A percentile compares a stretch with the other conserved stretches of the same genome.
phyloP scores from a whole-genome alignment of 768 basidiomycete species.

The Agrocybe praecox region DNA sequence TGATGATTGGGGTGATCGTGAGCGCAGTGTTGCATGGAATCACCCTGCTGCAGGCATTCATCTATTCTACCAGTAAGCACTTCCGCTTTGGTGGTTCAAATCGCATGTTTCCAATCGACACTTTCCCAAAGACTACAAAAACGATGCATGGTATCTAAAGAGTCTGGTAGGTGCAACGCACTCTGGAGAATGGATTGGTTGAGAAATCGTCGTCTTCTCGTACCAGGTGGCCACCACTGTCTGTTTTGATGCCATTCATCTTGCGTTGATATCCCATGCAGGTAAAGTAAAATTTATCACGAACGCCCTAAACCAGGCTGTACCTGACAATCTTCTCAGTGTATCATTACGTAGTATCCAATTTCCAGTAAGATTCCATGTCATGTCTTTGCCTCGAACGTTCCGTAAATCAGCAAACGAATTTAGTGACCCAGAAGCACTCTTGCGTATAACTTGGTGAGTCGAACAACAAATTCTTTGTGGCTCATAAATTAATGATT shows the following conservation, averaged over 20 bases:
- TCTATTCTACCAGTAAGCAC: conserved; percentile 42
- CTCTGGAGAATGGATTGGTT: not conserved
- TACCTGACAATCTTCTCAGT: conserved; percentile 28
- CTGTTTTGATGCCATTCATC: conserved; percentile 48
- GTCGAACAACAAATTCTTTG: too few relatives aligned
- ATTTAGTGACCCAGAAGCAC: conserved; percentile 22
- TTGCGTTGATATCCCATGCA: conserved; percentile 47
- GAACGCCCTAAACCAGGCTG: not conserved
- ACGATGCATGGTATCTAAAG: conserved; percentile 45
- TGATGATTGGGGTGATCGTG: conserved; percentile 43
- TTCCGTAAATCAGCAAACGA: not conserved
- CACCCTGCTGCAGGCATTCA: conserved; percentile 47
- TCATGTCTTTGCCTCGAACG: not conserved
- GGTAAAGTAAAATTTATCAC: conserved; percentile 34
- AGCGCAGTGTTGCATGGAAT: conserved; percentile 44
- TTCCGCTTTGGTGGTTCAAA: too few relatives aligned
- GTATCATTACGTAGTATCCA: conserved; percentile 50
- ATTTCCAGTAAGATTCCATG: conserved; percentile 33
- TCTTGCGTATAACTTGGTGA: conserved; percentile 29
- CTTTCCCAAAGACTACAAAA: conserved; percentile 30
- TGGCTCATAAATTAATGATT: not conserved
- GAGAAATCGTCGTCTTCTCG: not conserved
- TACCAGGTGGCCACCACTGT: conserved; percentile 41
- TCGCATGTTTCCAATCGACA: not conserved
- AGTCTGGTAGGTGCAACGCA: conserved; percentile 30